Conservation (phyloP, 1,139 yeast species). For the Candida sanyaensis region DNA sequence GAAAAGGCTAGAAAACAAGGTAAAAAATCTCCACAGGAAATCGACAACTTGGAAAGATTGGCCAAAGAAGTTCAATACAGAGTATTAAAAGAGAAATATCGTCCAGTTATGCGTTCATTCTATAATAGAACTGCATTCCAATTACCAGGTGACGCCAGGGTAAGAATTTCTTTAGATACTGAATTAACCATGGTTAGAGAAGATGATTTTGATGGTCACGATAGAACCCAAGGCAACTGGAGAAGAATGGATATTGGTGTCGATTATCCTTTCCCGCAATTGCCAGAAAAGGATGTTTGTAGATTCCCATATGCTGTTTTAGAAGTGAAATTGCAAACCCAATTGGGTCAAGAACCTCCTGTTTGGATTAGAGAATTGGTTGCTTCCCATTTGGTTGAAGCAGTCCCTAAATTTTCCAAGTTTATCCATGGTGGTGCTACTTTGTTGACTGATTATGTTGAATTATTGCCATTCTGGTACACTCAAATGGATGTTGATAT, state of each 20-base stretch:
- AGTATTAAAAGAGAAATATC: conserved; percentile 74
- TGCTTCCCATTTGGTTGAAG: conserved; percentile 90
- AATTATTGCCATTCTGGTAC: conserved; percentile 91
- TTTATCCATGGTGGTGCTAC: conserved; percentile 96
- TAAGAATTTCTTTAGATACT: conserved; percentile 94
- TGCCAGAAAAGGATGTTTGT: conserved; percentile 81
- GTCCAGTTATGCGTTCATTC: conserved; percentile 95
- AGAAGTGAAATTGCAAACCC: conserved; percentile 96
- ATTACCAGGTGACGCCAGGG: conserved; percentile 98
- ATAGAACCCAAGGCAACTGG: conserved; percentile 93
- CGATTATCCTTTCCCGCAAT: conserved; percentile 89
- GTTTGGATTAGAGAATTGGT: conserved; percentile 94
- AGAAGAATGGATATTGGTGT: conserved; percentile 98
- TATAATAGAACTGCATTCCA: conserved; percentile 98
- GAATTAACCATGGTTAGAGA: conserved; percentile 96
- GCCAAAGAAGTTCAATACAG: conserved; percentile 94
- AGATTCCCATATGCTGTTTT: conserved; percentile 96
- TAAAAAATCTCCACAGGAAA: conserved; percentile 81
- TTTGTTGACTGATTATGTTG: conserved; percentile 76
- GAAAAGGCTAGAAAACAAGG: conserved; percentile 93
- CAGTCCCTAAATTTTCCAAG: conserved; percentile 96
- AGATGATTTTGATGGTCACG: conserved; percentile 91
- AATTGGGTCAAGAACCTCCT: conserved; percentile 98
- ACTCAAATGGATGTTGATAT: conserved; percentile 98
- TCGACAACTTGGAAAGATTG: conserved; percentile 86